Conservation (phyloP, 305 asterid species). For the Fraxinus nigra region DNA sequence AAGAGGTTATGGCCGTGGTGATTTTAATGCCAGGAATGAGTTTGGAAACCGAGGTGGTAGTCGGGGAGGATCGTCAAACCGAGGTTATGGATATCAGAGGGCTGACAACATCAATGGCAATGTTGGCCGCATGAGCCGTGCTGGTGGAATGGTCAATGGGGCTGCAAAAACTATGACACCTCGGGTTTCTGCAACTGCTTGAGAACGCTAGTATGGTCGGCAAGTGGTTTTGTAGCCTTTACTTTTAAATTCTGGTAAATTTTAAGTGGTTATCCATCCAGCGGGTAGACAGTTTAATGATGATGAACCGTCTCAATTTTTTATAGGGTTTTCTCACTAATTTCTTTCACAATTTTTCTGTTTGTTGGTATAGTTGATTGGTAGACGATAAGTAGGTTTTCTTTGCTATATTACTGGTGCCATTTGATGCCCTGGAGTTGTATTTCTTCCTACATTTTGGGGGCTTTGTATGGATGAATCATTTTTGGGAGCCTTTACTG, state of each 20-base stretch:
- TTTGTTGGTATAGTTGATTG: constrained; percentile 31
- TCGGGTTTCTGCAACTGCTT: constrained; percentile 53
- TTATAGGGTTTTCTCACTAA: constrained; percentile 17
- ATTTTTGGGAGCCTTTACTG: not conserved
- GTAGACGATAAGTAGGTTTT: constrained; percentile 26
- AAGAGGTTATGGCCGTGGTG: constrained; percentile 46
- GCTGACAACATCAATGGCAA: constrained; percentile 36
- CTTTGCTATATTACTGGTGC: constrained; percentile 22
- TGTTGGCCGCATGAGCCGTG: constrained; percentile 45
- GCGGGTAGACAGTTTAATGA: constrained; percentile 15
- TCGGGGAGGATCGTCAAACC: constrained; percentile 61
- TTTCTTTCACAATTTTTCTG: constrained; percentile 24
- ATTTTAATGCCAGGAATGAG: constrained; percentile 47
- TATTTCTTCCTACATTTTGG: constrained; percentile 13
- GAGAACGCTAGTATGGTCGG: constrained; percentile 23
- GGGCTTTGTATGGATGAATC: constrained; percentile 14
- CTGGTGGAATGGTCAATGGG: constrained; percentile 55
- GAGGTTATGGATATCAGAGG: constrained; percentile 57
- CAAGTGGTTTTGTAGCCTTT: not conserved
- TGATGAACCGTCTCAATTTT: constrained; percentile 12
- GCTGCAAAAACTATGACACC: constrained; percentile 38
- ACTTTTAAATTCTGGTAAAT: not conserved
- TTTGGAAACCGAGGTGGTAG: constrained; percentile 46
- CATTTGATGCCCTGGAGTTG: constrained; percentile 16
- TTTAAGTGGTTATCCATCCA: not conserved